Evolutionary conservation across 257 asterid genomes (phyloP).

Genomic region (Dorcoceras hygrometricum): DNA sequence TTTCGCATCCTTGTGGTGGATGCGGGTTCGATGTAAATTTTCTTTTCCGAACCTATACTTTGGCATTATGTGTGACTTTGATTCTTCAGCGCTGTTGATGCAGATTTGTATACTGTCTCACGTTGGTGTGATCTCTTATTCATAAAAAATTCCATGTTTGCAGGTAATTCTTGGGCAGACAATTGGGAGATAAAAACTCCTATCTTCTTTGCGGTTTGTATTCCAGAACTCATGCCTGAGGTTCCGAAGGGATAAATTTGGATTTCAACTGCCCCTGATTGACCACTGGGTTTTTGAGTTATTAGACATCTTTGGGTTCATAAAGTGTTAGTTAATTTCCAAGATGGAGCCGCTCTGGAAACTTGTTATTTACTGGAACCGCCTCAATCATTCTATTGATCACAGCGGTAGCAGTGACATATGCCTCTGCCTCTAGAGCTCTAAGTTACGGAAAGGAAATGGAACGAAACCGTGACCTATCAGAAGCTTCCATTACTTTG

Average conservation of each 20-base stretch:
- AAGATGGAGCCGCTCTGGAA: constrained; percentile 75
- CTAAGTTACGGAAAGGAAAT: constrained; percentile 83
- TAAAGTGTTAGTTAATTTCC: constrained; percentile 13
- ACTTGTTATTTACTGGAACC: constrained; percentile 82
- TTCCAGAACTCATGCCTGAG: background rate
- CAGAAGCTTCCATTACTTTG: constrained; percentile 84
- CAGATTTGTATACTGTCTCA: background rate
- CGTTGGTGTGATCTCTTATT: constrained; percentile 18
- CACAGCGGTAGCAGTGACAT: constrained; percentile 79
- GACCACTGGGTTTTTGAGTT: constrained; percentile 8
- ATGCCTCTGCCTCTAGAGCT: constrained; percentile 85
- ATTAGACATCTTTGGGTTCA: background rate
- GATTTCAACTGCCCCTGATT: constrained; percentile 13
- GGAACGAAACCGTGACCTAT: constrained; percentile 83
- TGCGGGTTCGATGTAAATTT: background rate
- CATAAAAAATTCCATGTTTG: constrained; percentile 26
- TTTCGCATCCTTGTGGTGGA: background rate
- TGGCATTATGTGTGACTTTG: constrained; percentile 2
- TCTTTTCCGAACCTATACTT: background rate
- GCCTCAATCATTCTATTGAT: constrained; percentile 68
- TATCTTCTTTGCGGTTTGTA: background rate
- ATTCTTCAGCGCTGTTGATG: constrained; percentile 9
- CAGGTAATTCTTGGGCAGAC: constrained; percentile 18
- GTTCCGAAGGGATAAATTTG: constrained; percentile 2
- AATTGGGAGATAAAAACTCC: constrained; percentile 9